Evolutionary conservation across 1,284 basidiomycete genomes (phyloP).

Genomic region (Trametes versicolor): DNA sequence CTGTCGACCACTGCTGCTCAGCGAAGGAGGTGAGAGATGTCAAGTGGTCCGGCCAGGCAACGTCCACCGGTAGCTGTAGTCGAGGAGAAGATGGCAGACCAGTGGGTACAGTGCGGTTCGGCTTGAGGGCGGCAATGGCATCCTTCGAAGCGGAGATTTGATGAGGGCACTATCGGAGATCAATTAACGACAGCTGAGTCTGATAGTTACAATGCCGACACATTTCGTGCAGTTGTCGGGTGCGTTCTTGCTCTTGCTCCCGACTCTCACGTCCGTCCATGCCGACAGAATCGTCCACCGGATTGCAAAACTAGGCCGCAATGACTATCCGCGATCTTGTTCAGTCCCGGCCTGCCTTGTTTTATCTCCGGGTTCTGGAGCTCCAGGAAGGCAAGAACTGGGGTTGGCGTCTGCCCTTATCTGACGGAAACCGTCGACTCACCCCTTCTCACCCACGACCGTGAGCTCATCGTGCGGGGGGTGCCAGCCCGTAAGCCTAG

Average conservation of each 20-base stretch:
- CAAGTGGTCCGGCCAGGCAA: not conserved
- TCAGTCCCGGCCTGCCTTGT: not conserved
- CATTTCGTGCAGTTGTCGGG: not conserved
- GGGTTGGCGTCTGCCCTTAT: conserved; percentile 13
- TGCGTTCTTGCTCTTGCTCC: not conserved
- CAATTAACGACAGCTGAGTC: not conserved
- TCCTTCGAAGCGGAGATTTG: not conserved
- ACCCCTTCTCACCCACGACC: not conserved
- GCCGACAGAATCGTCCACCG: not conserved
- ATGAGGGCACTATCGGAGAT: not conserved
- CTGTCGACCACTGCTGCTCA: not conserved
- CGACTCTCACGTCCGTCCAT: conserved; percentile 1
- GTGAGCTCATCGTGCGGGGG: not conserved
- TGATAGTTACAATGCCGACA: not conserved
- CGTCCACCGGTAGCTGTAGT: not conserved
- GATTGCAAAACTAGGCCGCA: not conserved
- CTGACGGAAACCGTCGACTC: conserved; percentile 29
- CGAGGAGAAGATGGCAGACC: conserved; percentile 1
- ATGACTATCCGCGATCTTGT: not conserved
- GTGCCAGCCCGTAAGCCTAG: not conserved
- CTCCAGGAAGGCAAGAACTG: conserved; percentile 7
- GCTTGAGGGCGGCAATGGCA: not conserved
- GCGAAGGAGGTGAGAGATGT: not conserved
- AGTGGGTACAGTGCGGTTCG: not conserved
- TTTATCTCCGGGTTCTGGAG: conserved; percentile 5